phyloP scores from a whole-genome alignment of 176 grass and related monocot genomes.

The Paspalum vaginatum region DNA sequence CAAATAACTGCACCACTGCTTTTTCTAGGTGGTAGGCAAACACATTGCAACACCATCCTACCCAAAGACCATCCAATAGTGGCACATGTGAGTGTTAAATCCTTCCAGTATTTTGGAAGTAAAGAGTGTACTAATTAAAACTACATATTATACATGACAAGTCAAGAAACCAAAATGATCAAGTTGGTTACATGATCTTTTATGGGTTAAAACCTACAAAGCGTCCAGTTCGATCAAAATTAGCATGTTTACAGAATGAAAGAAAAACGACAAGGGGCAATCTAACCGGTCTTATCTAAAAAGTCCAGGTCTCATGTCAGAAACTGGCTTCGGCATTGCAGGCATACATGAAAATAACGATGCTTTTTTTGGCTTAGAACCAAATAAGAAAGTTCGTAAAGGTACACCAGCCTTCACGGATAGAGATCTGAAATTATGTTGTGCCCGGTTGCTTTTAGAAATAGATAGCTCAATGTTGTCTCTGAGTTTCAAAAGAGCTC shows the following conservation, averaged over 20 bases:
- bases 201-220: constrained; percentile 37
- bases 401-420: constrained; percentile 62
- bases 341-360: constrained; percentile 75
- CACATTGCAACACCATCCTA: background rate
- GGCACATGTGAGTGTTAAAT: constrained; percentile 7
- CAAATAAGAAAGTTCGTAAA: constrained; percentile 69
- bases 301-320: constrained; percentile 53
- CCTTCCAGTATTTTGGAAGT: constrained; percentile 14
- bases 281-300: constrained; percentile 55
- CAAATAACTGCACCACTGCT: constrained; percentile 40
- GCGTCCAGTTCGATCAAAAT: constrained; percentile 13
- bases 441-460: constrained; percentile 42
- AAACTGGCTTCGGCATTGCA: constrained; percentile 55
- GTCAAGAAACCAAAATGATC: background rate
- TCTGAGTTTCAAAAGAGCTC: constrained; percentile 51
- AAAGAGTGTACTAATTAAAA: background rate
- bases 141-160: background rate
- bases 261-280: constrained; percentile 15
- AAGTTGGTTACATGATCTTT: constrained; percentile 36
- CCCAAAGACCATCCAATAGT: background rate
- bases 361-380: constrained; percentile 60
- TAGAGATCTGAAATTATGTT: constrained; percentile 55
- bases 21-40: constrained; percentile 56
- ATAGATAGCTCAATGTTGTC: constrained; percentile 55
- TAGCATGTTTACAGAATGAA: constrained; percentile 23